Base-by-base conservation (phyloP, 1,284 basidiomycete genomes). In the Melampsora americana region DNA sequence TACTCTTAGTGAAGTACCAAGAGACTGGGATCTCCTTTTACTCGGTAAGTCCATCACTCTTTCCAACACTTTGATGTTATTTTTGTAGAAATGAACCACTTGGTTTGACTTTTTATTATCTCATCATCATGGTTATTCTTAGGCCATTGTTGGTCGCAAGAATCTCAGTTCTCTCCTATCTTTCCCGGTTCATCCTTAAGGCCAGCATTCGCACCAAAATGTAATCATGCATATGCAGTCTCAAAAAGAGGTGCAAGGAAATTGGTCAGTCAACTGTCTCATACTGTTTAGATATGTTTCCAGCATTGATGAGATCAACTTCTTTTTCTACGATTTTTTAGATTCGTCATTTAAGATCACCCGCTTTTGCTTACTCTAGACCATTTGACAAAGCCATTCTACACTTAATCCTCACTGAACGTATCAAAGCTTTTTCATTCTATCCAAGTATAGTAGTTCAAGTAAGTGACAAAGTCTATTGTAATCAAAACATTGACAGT, bases 191-290 rank as follows among this genome's bases (percentile, higher is more conserved):
- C 30, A 12, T 28, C 61, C 12, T n/a, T 64, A n/a, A 12, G 61
- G n/a, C 35, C 35, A 16, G 28, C 61, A 64, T 64, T 64, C 35
- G 12, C 61, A 14, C 61, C 61, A 11, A 64, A 64, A 64, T 64
- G 61, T 18, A 64, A 64, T 39, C 61, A 64, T 30, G 61, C 61
- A 1, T 64, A 64, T 39, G 61, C 35, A 16, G 28, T 64, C 5
- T 64, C 61, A n/a, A 64, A 64, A 64, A 64, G 61, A 64, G 61
- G 61, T 18, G 61, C 61, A 20, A 30, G 61, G n/a, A 64, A 64
- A 64, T 18, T 64, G 28, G 61, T 64, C 14, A 3, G 20, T 32
- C n/a, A n/a, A 59, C 18, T 12, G 7, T 32, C 4, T 64, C 30
- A 35, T 62, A 16, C 0, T 35, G 5, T 62, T n/a, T 32, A 18